Evolutionary conservation across 257 asterid species (phyloP), one percentile per base, ranked within the genome.

Genomic region (Gardenia jasminoides): DNA sequence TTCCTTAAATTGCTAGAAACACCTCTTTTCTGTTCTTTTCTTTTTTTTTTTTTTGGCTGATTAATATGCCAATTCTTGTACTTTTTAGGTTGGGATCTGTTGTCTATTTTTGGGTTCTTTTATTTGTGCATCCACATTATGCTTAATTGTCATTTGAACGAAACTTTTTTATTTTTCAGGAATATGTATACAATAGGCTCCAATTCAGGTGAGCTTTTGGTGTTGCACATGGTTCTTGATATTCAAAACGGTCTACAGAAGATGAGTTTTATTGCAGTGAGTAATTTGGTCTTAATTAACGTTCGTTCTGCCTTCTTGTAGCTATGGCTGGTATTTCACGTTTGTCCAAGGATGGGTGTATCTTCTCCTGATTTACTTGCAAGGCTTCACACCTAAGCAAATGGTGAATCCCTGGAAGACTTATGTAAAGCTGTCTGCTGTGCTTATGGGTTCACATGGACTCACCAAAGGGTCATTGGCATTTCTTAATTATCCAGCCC

Each of bases 291-390:
- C 56, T 65, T 50, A 65, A 39, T 72, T 31, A 8, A 54, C 43
- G 17, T 24, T 4, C 77, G 36, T 75, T 75, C 44, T 65, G 8
- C 78, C 43, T 64, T 36, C n/a, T 52, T 88, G 85, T 86, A 94
- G 99, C 80, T 94, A 93, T 36, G 99, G 98, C 1, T 94, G 99
- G 99, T 93, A 94, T 87, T 93, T 94, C 83, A 94, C 98, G 6
- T 94, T 94, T 79, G 93, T 94, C 69, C 99, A 94, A 87, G 98
- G 97, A 82, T 90, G 96, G 98, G 99, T 94, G 47, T 94, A 94
- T 80, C 78, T 94, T 10, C 33, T 84, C 19, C 86, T 94, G 62
- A 93, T 94, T 31, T 91, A 91, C 69, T 76, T 92, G 75, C 96
- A 93, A 81, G 98, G 99, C 67, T 94, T 94, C 86, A 89, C 97